A percentile compares a stretch with the other conserved stretches of the same genome.
phyloP scores from a whole-genome alignment of 2,329 filamentous ascomycete genomes.

The Chaetomium strumarium region DNA sequence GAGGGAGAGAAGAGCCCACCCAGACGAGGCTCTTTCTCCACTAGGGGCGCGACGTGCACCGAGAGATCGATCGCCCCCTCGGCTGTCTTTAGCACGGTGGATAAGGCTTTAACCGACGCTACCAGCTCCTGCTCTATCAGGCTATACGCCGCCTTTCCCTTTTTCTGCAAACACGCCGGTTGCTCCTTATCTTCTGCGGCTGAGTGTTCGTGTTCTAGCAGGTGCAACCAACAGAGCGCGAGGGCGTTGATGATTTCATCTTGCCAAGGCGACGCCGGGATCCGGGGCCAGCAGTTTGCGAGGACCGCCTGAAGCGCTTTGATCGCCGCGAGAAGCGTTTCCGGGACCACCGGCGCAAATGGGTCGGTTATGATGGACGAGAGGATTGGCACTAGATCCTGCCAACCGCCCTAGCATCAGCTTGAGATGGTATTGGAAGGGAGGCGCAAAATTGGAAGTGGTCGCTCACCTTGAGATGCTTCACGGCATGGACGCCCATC shows the following conservation, averaged over 20 bases:
- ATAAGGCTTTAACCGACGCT: slow-evolving; percentile 31
- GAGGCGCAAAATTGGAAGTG: background rate
- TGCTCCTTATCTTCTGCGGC: slow-evolving; percentile 5
- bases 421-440: background rate
- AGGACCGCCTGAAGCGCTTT: slow-evolving; percentile 53
- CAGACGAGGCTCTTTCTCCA: slow-evolving; percentile 34
- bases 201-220: slow-evolving; percentile 34
- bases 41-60: slow-evolving; percentile 30
- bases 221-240: slow-evolving; percentile 56
- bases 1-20: slow-evolving; percentile 28
- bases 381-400: slow-evolving; percentile 63
- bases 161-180: no score
- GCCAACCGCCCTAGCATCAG: background rate
- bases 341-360: slow-evolving; percentile 52
- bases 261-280: slow-evolving; percentile 49
- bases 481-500: slow-evolving; percentile 57
- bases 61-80: slow-evolving; percentile 23
- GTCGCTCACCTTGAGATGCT: slow-evolving; percentile 56
- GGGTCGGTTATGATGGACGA: slow-evolving; percentile 61
- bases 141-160: slow-evolving; percentile 9
- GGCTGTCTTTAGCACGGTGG: slow-evolving; percentile 29
- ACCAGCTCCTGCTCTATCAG: slow-evolving; percentile 32
- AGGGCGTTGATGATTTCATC: slow-evolving; percentile 59
- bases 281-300: slow-evolving; percentile 61
- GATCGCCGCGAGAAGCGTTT: slow-evolving; percentile 48